Percentiles rank a stretch among this genome's conserved stretches.
Evolutionary conservation across 2,329 filamentous ascomycete genomes (phyloP).

Genomic region (Magnaporthales sp.): DNA sequence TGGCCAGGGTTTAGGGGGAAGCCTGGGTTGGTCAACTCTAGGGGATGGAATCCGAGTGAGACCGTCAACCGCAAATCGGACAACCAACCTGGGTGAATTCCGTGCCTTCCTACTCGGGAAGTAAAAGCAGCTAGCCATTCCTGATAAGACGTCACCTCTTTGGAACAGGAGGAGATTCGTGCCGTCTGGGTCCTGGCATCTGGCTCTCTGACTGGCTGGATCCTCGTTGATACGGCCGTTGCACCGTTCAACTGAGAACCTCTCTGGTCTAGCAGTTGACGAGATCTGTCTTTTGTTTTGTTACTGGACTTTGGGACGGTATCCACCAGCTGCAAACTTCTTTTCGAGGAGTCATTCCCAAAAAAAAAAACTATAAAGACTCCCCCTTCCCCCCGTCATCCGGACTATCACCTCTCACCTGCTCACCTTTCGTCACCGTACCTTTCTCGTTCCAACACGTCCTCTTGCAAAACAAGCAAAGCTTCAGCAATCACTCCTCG

Average conservation of each 20-base stretch:
- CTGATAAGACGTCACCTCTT: background rate
- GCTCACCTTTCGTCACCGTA: background rate
- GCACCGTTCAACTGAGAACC: background rate
- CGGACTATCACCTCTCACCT: background rate
- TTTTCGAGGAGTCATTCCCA: background rate
- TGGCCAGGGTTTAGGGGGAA: background rate
- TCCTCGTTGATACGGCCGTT: too few relatives aligned
- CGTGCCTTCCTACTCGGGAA: background rate
- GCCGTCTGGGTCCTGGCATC: background rate
- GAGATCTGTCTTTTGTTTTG: background rate
- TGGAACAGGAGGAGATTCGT: background rate
- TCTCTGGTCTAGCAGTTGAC: background rate
- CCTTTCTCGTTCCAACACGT: background rate
- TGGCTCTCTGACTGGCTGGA: background rate
- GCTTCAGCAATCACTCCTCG: background rate
- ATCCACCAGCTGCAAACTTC: background rate
- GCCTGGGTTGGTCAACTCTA: background rate
- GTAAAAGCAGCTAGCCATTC: background rate
- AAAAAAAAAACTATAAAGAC: background rate
- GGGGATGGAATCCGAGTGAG: background rate
- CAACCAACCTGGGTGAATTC: background rate
- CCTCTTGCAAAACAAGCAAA: background rate
- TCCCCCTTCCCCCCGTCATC: background rate
- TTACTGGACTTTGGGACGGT: background rate
- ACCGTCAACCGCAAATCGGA: background rate